Evolutionary conservation across 1,139 yeast genomes (phyloP), one percentile per base, ranked within the genome.

Genomic region (Nematodospora anomalae): DNA sequence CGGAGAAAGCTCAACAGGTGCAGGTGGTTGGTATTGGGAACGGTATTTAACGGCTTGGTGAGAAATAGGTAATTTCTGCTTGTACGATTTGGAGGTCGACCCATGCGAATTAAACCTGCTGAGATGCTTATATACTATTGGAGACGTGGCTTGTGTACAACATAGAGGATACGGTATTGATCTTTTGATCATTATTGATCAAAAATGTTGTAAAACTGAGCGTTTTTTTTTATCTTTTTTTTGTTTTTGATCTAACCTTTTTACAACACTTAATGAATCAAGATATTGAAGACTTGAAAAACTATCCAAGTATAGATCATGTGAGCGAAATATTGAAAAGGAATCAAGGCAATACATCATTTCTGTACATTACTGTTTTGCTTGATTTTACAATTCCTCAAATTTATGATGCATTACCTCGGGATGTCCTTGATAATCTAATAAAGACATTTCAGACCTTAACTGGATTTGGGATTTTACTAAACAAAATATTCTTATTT

Each of bases 311-410:
- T 6, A 32, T 38, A 11, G 46, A 41, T n/a, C 43, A 45, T 28
- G 42, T 60, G 7, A 39, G 43, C 3, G 32, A 26, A 1, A 38
- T 51, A 3, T 35, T 59, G 14, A 29, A 25, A 4, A 22, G 28
- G 9, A 28, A 42, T 11, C 33, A 26, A 12, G 13, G 32, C 1
- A 26, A 28, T 5, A 32, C 40, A 5, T 28, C 46, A 15, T 41
- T 54, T 21, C 38, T 39, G 12, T 28, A 60, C n/a, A 42, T 58
- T 2, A 47, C 57, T 3, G 42, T 54, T 3, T 43, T 69, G 12
- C 46, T 69, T 15, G 58, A 65, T 35, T 46, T 49, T 38, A 64
- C 71, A 2, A 48, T 67, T 6, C 71, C 71, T 12, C 45, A 50
- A 23, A 32, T 46, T 7, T 50, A 51, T 38, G 12, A 10, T 2